Evolutionary conservation across 495 filamentous ascomycete genomes (phyloP).

Genomic region (Bathelium albidoporum): DNA sequence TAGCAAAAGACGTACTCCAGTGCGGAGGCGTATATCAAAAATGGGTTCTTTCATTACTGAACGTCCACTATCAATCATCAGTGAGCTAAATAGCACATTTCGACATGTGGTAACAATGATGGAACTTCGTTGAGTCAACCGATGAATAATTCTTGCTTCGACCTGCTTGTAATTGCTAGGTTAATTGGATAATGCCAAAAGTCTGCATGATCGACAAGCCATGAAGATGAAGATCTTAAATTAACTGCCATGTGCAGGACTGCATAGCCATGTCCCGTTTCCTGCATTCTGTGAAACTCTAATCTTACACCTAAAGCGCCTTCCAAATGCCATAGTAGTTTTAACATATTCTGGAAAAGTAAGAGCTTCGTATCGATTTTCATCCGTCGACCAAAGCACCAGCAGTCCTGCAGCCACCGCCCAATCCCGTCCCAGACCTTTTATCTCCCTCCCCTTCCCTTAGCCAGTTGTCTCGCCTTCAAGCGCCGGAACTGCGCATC

Average conservation of each 20-base stretch:
- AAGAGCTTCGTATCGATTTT: not conserved
- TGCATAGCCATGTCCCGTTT: not conserved
- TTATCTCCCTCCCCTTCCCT: constrained; percentile 2
- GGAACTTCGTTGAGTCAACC: too few species aligned
- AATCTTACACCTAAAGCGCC: not conserved
- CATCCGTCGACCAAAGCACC: not conserved
- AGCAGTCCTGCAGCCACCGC: not conserved
- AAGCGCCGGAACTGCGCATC: constrained; percentile 75
- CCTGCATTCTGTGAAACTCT: not conserved
- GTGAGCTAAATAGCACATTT: too few species aligned
- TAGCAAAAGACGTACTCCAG: not conserved
- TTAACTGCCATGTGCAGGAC: too few species aligned
- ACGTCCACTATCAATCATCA: not conserved
- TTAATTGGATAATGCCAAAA: too few species aligned
- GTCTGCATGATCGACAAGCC: too few species aligned
- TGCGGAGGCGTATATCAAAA: not conserved
- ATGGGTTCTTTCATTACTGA: not conserved
- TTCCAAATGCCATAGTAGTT: not conserved
- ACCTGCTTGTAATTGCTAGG: too few species aligned
- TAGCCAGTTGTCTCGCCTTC: constrained; percentile 53
- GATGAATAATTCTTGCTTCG: too few species aligned
- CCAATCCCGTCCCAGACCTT: not conserved
- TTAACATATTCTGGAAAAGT: not conserved
- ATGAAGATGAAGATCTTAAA: too few species aligned
- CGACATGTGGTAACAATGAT: too few species aligned